These are phyloP conservation scores for Didymella segeticola DNA, from an alignment of 2,329 filamentous ascomycete genomes.

Conservation along the genomic window DNA sequence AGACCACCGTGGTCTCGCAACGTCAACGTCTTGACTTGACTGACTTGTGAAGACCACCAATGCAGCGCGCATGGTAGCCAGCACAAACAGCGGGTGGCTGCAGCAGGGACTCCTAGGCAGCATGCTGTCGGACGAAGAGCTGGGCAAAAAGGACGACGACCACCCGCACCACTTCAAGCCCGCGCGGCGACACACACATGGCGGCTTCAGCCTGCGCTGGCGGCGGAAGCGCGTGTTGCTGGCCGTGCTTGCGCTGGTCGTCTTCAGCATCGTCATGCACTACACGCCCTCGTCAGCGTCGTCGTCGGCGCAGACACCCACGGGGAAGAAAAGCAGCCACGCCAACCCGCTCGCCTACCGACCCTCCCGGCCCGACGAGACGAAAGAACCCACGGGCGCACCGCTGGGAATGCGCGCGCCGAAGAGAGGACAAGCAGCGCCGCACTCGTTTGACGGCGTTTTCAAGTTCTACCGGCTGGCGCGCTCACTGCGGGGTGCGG, in stretches of 20 bases:
- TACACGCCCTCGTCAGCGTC: neutral
- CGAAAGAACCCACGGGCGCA: constrained; percentile 33
- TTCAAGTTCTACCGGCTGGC: constrained; percentile 73
- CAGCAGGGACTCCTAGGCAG: constrained; percentile 35
- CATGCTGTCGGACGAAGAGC: constrained; percentile 63
- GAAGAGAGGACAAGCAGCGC: constrained; percentile 20
- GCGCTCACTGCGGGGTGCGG: constrained; percentile 66
- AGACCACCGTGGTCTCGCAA: no score
- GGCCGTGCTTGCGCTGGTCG: constrained; percentile 49
- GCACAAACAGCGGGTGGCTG: constrained; percentile 37
- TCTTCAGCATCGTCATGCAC: constrained; percentile 69
- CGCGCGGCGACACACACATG: constrained; percentile 44
- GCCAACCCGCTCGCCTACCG: neutral
- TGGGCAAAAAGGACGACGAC: constrained; percentile 71
- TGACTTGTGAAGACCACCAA: no score
- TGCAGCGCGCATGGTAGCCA: constrained; percentile 33
- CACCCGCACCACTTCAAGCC: constrained; percentile 55
- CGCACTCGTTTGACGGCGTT: constrained; percentile 67
- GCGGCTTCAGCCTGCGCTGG: constrained; percentile 47
- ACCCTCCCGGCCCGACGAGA: constrained; percentile 21
- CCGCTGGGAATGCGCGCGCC: constrained; percentile 34
- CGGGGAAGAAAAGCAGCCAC: neutral
- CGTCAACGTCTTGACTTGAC: no score
- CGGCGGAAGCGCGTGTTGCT: constrained; percentile 58
- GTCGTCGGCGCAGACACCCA: no score